Conservation (phyloP, 2,329 filamentous ascomycete genomes). For the Calycina herbarum region DNA sequence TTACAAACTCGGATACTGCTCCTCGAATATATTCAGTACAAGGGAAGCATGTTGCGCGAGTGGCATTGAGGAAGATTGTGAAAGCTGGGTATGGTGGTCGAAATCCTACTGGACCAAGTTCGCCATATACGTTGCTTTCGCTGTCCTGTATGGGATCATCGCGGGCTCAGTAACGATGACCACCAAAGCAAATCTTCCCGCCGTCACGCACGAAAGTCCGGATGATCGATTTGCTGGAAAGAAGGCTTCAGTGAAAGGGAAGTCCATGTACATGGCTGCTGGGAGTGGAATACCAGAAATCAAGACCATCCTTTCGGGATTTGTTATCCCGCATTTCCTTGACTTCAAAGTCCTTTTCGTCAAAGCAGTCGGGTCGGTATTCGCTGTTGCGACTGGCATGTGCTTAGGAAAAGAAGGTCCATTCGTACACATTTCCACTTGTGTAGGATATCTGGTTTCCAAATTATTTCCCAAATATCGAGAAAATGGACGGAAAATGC, state of each 20-base stretch:
- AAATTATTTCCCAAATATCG: slow-evolving; percentile 55
- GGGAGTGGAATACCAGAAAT: slow-evolving; percentile 62
- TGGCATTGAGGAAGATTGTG: slow-evolving; percentile 34
- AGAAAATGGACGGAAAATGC: slow-evolving; percentile 57
- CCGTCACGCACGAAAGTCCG: slow-evolving; percentile 33
- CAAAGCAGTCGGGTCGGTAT: slow-evolving; percentile 58
- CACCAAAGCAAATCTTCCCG: slow-evolving; percentile 50
- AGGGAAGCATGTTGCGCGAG: slow-evolving; percentile 50
- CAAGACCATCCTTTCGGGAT: slow-evolving; percentile 61
- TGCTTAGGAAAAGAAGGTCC: slow-evolving; percentile 63
- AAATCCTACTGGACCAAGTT: slow-evolving; percentile 43
- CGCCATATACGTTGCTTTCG: slow-evolving; percentile 50
- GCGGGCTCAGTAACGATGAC: slow-evolving; percentile 50
- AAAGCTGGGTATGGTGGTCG: slow-evolving; percentile 30
- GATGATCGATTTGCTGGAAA: slow-evolving; percentile 13
- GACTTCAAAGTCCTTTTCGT: slow-evolving; percentile 54
- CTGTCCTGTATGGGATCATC: slow-evolving; percentile 50
- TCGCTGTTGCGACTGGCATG: slow-evolving; percentile 60
- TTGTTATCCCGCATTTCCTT: slow-evolving; percentile 58
- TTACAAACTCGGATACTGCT: slow-evolving; percentile 59
- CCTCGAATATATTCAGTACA: slow-evolving; percentile 44
- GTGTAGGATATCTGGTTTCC: slow-evolving; percentile 54
- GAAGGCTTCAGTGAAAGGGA: slow-evolving; percentile 39
- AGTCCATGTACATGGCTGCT: slow-evolving; percentile 59
- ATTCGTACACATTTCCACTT: slow-evolving; percentile 62